Conservation (phyloP, 371 early-diverging fungal genomes). For the Mucor plumbeus region DNA sequence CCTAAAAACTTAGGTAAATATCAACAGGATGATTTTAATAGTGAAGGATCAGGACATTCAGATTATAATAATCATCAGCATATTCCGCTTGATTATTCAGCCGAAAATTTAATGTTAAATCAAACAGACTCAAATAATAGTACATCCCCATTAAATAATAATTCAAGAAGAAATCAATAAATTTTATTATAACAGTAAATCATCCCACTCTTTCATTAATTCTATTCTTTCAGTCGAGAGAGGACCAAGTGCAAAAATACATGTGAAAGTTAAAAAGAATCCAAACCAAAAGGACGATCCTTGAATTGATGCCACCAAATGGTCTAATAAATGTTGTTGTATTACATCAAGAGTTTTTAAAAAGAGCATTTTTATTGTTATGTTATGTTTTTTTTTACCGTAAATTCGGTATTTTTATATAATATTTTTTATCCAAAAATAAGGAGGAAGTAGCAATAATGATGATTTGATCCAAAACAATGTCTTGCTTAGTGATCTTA, state of each 20-base stretch:
- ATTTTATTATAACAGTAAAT: constrained; percentile 7
- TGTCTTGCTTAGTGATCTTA: no score
- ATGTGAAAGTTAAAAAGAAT: neutral
- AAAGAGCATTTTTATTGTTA: neutral
- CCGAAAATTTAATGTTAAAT: constrained; percentile 1
- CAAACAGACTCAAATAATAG: constrained; percentile 1
- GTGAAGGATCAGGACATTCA: constrained; percentile 1
- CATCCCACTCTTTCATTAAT: constrained; percentile 15
- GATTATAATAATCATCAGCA: neutral
- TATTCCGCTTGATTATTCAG: neutral
- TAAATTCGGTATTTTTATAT: no score
- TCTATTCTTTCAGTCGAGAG: constrained; percentile 16
- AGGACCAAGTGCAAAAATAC: constrained; percentile 12
- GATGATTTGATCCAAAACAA: no score
- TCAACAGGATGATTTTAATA: constrained; percentile 4
- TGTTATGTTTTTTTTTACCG: no score
- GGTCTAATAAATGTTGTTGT: neutral
- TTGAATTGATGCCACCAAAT: neutral
- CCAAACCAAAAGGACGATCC: constrained; percentile 14
- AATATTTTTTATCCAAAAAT: no score
- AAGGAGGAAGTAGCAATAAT: no score
- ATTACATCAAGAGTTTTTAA: neutral
- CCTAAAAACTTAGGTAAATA: constrained; percentile 4
- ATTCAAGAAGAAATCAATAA: neutral
- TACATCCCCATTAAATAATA: neutral